A percentile compares a stretch with the other conserved stretches of the same genome.
These are phyloP conservation scores for Tephrocybe sp. DNA, from an alignment of 768 basidiomycete genomes.

Conservation along the genomic window DNA sequence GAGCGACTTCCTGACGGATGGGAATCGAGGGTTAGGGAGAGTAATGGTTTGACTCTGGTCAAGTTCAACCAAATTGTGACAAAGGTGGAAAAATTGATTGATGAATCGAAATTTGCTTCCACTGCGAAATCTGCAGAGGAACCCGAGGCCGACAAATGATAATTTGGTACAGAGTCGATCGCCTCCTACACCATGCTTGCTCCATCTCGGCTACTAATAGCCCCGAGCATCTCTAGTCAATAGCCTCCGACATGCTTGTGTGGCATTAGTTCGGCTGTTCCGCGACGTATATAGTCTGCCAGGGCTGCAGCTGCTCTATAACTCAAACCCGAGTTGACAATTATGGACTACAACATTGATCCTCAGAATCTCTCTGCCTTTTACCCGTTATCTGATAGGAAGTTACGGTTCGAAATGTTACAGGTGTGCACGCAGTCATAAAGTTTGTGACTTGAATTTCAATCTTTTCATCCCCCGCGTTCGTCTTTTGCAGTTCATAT, in stretches of 20 bases:
- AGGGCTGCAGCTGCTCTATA: too few species aligned
- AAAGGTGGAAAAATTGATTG: conserved; percentile 37
- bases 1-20: conserved; percentile 71
- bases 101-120: conserved; percentile 32
- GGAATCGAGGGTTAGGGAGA: conserved; percentile 58
- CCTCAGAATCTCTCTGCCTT: conserved; percentile 22
- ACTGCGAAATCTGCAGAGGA: not conserved
- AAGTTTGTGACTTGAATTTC: too few species aligned
- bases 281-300: too few species aligned
- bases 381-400: conserved; percentile 21
- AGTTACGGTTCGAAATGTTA: conserved; percentile 54
- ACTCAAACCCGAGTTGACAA: too few species aligned
- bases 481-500: too few species aligned
- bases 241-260: too few species aligned
- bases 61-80: conserved; percentile 50
- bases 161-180: not conserved
- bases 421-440: conserved; percentile 35
- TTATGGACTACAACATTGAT: conserved; percentile 13
- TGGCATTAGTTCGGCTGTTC: too few species aligned
- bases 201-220: too few species aligned
- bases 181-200: not conserved
- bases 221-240: too few species aligned
- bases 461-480: conserved; percentile 57
- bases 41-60: conserved; percentile 56
- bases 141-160: not conserved